Percentiles rank a stretch among this genome's conserved stretches.
Conservation (phyloP, 2,329 filamentous ascomycete species). For the Achaetomium macrosporum region DNA sequence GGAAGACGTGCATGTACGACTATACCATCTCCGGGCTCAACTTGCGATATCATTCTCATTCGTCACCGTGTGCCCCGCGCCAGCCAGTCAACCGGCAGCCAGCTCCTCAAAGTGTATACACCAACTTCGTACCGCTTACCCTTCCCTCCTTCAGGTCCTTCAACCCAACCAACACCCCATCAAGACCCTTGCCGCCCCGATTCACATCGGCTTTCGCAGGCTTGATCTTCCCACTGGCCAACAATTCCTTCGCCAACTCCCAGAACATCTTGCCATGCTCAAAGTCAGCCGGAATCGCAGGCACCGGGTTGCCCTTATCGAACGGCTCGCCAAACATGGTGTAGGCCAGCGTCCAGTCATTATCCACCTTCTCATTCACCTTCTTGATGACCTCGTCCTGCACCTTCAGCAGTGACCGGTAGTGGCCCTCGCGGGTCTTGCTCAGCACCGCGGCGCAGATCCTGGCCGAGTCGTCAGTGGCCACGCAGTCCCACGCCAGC, state of each 20-base stretch:
- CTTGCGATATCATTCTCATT: background rate
- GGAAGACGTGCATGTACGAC: background rate
- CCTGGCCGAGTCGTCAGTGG: slow-evolving; percentile 22
- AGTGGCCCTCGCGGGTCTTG: slow-evolving; percentile 30
- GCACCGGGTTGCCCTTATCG: slow-evolving; percentile 23
- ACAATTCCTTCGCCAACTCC: slow-evolving; percentile 27
- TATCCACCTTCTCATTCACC: slow-evolving; percentile 14
- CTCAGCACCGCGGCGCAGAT: slow-evolving; percentile 31
- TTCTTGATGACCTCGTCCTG: slow-evolving; percentile 4
- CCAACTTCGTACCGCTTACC: slow-evolving; percentile 37
- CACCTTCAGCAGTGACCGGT: slow-evolving; percentile 23
- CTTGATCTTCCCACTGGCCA: slow-evolving; percentile 33
- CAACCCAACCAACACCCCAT: slow-evolving; percentile 30
- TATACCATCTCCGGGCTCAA: background rate
- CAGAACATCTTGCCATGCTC: slow-evolving; percentile 33
- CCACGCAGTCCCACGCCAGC: slow-evolving; percentile 35
- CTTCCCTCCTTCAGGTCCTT: slow-evolving; percentile 27
- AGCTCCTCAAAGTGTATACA: slow-evolving; percentile 25
- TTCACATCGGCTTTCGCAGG: slow-evolving; percentile 27
- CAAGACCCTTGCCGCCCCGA: slow-evolving; percentile 27
- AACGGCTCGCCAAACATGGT: slow-evolving; percentile 35
- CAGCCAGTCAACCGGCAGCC: background rate
- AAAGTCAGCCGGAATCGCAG: slow-evolving; percentile 27
- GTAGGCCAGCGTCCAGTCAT: slow-evolving; percentile 34
- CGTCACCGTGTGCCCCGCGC: background rate